Evolutionary conservation across 2,329 filamentous ascomycete genomes (phyloP).

Genomic region (Chrysoporthe deuterocubensis): DNA sequence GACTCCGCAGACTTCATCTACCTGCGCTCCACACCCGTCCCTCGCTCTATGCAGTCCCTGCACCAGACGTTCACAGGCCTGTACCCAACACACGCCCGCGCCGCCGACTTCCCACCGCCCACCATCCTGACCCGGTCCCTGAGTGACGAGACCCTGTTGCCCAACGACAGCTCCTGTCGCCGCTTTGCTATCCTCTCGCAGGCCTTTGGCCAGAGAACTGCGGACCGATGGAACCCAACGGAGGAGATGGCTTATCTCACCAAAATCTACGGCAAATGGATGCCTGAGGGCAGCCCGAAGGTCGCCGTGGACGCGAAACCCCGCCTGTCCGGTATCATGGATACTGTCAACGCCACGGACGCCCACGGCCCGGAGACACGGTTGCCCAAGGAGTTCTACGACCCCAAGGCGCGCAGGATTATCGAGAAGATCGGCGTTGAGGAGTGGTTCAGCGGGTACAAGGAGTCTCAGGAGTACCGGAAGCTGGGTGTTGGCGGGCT

Average conservation of each 20-base stretch:
- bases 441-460: constrained; percentile 84
- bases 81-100: constrained; percentile 62
- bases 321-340: constrained; percentile 87
- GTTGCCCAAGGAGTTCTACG: constrained; percentile 87
- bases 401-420: constrained; percentile 69
- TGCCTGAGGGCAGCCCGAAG: constrained; percentile 70
- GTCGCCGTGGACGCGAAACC: constrained; percentile 86
- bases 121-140: constrained; percentile 68
- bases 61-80: constrained; percentile 77
- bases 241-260: constrained; percentile 85
- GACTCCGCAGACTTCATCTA: constrained; percentile 64
- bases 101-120: constrained; percentile 57
- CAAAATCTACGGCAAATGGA: constrained; percentile 78
- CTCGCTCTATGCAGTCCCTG: constrained; percentile 75
- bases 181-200: constrained; percentile 71
- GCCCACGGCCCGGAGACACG: constrained; percentile 82
- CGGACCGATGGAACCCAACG: constrained; percentile 73
- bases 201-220: constrained; percentile 73
- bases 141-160: constrained; percentile 77
- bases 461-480: constrained; percentile 85
- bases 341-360: constrained; percentile 86
- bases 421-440: constrained; percentile 80
- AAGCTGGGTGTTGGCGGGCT: constrained; percentile 83
- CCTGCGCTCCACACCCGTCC: constrained; percentile 74
- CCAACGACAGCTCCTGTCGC: constrained; percentile 75